Evolutionary conservation across 306 rosid genomes (phyloP), one percentile per base, ranked within the genome.

Genomic region (Carpinus fangiana): DNA sequence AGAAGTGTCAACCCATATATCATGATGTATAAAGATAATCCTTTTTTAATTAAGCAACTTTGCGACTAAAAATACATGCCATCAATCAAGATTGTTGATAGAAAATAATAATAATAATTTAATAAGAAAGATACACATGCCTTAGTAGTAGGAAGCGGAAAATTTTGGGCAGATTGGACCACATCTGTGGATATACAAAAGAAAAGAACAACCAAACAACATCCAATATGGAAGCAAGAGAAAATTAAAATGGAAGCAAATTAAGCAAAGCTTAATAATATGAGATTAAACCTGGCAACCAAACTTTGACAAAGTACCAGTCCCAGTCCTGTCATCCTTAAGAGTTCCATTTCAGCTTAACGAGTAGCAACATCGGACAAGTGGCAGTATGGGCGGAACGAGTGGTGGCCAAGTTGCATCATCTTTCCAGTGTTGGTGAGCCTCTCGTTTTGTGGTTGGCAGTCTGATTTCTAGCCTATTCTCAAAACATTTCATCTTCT

Each of bases 131-230:
- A 23, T 55, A 67, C 70, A 69, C 90, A 80, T 86, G 81, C 98
- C 99, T 95, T 95, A 13, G 99, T 91, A 70, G 99, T 95, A 68
- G 93, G 91, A 88, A 95, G 90, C 7, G 99, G 99, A 83, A 95
- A 95, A 78, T 78, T 87, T 64, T 89, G 46, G 96, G 97, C 84
- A 95, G 85, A 83, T 93, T 95, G 87, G 87, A 95, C 85, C 93
- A 86, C 96, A 90, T 90, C 99, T 95, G 86, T 68, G 62, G 43
- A 80, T 73, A 85, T 50, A 80, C 17, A 77, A 64, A 23, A 41
- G 77, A 28, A 55, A 20, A 76, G 38, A 57, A 64, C 78, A 70
- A 59, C 81, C 82, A 59, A 80, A 53, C 14, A 11, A 57, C 31
- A 50, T 9, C 38, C 51, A 50, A 46, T 9, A 52, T 28, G 21